phyloP scores from a whole-genome alignment of 805 yeast species.

The Kuraishia hungarica region DNA sequence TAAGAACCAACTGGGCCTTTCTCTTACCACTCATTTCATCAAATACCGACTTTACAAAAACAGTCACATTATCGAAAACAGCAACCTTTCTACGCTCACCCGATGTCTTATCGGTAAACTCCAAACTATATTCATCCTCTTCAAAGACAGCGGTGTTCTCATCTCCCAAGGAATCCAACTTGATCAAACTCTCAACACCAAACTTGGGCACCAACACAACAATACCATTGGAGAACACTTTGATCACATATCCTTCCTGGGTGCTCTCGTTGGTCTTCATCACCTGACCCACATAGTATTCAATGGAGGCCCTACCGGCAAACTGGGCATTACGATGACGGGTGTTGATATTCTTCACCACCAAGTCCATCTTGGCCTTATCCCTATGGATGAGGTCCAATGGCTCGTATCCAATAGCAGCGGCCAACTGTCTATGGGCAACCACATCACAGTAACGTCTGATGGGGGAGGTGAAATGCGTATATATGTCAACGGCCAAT shows the following conservation, averaged over 20 bases:
- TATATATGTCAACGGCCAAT: slow-evolving; percentile 92
- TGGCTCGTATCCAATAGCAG: slow-evolving; percentile 93
- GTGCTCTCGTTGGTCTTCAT: slow-evolving; percentile 74
- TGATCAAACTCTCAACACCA: slow-evolving; percentile 92
- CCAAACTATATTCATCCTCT: slow-evolving; percentile 69
- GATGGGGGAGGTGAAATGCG: slow-evolving; percentile 98
- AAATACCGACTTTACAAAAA: slow-evolving; percentile 70
- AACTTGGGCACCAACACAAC: slow-evolving; percentile 92
- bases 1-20: slow-evolving; percentile 68
- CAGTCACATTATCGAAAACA: slow-evolving; percentile 81
- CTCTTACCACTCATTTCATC: slow-evolving; percentile 90
- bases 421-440: slow-evolving; percentile 95
- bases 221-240: slow-evolving; percentile 89
- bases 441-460: slow-evolving; percentile 97
- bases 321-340: slow-evolving; percentile 97
- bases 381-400: slow-evolving; percentile 78
- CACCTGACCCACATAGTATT: slow-evolving; percentile 96
- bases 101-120: slow-evolving; percentile 31
- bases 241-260: slow-evolving; percentile 87
- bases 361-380: slow-evolving; percentile 79
- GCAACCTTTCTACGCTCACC: slow-evolving; percentile 33
- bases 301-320: slow-evolving; percentile 97
- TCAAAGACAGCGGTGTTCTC: slow-evolving; percentile 55
- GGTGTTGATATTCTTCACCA: slow-evolving; percentile 82
- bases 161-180: slow-evolving; percentile 67